A percentile compares a stretch with the other conserved stretches of the same genome.
Conservation (phyloP, 2,329 filamentous ascomycete species). For the Remersonia thermophila region DNA sequence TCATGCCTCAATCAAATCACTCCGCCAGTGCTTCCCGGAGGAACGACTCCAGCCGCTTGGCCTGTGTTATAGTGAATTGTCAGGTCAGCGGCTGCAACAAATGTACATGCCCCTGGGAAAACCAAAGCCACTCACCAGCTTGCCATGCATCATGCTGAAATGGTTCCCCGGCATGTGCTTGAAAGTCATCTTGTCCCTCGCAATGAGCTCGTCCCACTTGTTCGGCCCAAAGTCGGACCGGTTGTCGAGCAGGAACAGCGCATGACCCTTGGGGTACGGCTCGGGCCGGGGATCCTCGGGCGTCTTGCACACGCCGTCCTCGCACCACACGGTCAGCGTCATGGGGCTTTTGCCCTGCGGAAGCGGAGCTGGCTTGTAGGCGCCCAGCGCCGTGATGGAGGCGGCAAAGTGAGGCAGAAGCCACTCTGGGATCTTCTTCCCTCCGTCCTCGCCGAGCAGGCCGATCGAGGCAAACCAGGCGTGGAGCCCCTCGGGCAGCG, state of each 20-base stretch:
- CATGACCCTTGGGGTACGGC: constrained; percentile 46
- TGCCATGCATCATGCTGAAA: constrained; percentile 64
- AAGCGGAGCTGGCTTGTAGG: constrained; percentile 55
- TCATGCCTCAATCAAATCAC: too few species aligned
- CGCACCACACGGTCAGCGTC: constrained; percentile 57
- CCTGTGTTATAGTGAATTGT: constrained; percentile 19
- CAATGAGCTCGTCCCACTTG: constrained; percentile 55
- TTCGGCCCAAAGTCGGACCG: constrained; percentile 59
- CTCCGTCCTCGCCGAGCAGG: constrained; percentile 51
- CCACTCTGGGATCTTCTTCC: constrained; percentile 56
- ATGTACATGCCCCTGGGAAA: too few species aligned
- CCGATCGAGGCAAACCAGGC: constrained; percentile 63
- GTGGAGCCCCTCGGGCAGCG: constrained; percentile 50
- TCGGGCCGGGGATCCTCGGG: constrained; percentile 53
- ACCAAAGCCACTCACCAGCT: constrained; percentile 22
- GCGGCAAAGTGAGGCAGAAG: constrained; percentile 61
- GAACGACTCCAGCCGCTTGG: constrained; percentile 25
- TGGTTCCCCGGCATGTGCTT: constrained; percentile 61
- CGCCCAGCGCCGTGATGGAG: constrained; percentile 54
- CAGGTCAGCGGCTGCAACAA: neutral
- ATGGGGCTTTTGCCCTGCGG: constrained; percentile 46
- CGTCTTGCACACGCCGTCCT: constrained; percentile 58
- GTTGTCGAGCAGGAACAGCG: constrained; percentile 61
- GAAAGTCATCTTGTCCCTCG: constrained; percentile 47
- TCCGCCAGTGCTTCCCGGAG: constrained; percentile 24